phyloP scores from a whole-genome alignment of 768 basidiomycete genomes.

The Lactifluus volemus region DNA sequence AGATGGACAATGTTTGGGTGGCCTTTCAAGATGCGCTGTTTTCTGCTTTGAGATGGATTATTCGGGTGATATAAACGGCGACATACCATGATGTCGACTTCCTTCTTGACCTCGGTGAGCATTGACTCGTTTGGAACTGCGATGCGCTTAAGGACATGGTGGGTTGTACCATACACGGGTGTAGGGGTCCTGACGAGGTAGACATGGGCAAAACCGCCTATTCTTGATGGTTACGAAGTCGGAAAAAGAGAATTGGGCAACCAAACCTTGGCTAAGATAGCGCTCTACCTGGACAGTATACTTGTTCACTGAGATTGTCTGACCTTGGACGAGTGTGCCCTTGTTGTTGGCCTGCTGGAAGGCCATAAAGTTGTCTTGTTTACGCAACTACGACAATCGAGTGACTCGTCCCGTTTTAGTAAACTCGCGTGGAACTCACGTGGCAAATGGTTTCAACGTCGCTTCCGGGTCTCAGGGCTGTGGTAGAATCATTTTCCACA shows the following conservation, averaged over 20 bases:
- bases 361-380: conserved; percentile 31
- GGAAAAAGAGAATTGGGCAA: conserved; percentile 2
- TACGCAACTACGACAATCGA: not conserved
- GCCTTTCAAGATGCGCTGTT: conserved; percentile 77
- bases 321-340: conserved; percentile 71
- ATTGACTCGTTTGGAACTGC: conserved; percentile 85
- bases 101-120: conserved; percentile 90
- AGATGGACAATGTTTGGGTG: conserved; percentile 95
- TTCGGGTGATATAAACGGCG: not conserved
- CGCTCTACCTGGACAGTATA: conserved; percentile 86
- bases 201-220: conserved; percentile 97
- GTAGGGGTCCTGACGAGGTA: conserved; percentile 85
- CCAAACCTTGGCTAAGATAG: conserved; percentile 88
- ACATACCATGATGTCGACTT: conserved; percentile 96
- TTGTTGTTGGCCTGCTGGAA: conserved; percentile 46
- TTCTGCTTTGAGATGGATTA: conserved; percentile 9
- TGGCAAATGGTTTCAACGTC: not conserved
- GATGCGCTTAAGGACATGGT: conserved; percentile 95
- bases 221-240: conserved; percentile 10
- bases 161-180: conserved; percentile 85
- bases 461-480: no score
- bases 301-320: conserved; percentile 84
- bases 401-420: conserved; percentile 2
- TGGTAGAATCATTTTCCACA: no score
- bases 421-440: conserved; percentile 8